Conservation (phyloP, 1,284 basidiomycete species). For the Boletus mariae region DNA sequence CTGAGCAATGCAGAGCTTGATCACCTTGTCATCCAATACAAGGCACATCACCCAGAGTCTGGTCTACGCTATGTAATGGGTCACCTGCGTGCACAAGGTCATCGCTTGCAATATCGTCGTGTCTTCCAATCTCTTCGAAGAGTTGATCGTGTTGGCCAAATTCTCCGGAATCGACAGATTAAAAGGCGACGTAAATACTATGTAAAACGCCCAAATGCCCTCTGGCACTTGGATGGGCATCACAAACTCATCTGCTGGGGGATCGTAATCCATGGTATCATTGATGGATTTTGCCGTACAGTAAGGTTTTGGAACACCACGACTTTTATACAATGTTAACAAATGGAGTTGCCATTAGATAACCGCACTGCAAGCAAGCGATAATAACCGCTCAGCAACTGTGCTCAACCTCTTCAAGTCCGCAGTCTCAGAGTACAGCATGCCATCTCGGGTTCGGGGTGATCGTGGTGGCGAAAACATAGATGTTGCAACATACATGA, state of each 20-base stretch:
- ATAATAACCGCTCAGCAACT: slow-evolving; percentile 30
- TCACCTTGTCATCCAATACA: not conserved
- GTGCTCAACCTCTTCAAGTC: slow-evolving; percentile 27
- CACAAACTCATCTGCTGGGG: slow-evolving; percentile 47
- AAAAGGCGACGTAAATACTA: slow-evolving; percentile 33
- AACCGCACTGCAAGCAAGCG: slow-evolving; percentile 12
- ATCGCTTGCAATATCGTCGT: not conserved
- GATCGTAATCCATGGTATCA: slow-evolving; percentile 46
- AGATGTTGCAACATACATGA: slow-evolving; percentile 24
- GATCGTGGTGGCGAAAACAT: slow-evolving; percentile 32
- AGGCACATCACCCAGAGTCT: not conserved
- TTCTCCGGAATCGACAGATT: not conserved
- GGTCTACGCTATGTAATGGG: not conserved
- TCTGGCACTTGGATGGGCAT: slow-evolving; percentile 11
- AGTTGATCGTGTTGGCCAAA: slow-evolving; percentile 21
- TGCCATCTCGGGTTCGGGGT: slow-evolving; percentile 17
- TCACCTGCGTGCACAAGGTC: not conserved
- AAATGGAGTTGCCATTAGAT: not conserved
- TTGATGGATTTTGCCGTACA: slow-evolving; percentile 41
- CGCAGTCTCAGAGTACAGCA: not conserved
- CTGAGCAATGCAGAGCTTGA: not conserved
- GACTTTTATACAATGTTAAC: too few species aligned
- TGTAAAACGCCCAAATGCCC: slow-evolving; percentile 35
- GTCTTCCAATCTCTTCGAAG: not conserved
- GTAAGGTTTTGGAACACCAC: slow-evolving; percentile 20